Conservation (phyloP, 2,329 filamentous ascomycete genomes). For the Aspergillus carbonarius region DNA sequence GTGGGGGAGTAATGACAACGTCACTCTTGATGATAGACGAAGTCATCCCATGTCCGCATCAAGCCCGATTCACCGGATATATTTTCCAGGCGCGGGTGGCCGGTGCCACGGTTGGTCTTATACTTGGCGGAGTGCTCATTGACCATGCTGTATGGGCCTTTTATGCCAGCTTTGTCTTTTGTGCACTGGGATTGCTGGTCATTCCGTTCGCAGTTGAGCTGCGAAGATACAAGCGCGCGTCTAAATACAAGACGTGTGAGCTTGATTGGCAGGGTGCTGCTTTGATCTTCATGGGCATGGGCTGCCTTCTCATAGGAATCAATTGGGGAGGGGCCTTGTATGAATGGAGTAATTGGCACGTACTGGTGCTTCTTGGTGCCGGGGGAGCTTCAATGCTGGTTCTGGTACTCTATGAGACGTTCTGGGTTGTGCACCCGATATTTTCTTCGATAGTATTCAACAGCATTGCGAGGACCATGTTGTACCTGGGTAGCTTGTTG, state of each 20-base stretch:
- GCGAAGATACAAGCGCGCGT: constrained; percentile 22
- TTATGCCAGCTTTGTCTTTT: constrained; percentile 35
- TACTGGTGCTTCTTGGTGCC: constrained; percentile 40
- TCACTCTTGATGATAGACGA: constrained; percentile 47
- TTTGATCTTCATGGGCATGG: constrained; percentile 40
- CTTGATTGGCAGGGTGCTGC: constrained; percentile 47
- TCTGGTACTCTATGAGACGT: constrained; percentile 38
- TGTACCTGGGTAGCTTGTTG: constrained; percentile 43
- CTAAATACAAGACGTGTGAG: constrained; percentile 22
- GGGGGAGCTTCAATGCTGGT: constrained; percentile 33
- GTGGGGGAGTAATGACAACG: constrained; percentile 45
- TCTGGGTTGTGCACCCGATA: constrained; percentile 35
- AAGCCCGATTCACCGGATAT: constrained; percentile 34
- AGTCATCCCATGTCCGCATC: constrained; percentile 36
- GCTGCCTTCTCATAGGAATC: constrained; percentile 42
- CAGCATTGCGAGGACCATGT: constrained; percentile 34
- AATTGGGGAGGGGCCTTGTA: constrained; percentile 45
- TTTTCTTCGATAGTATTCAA: constrained; percentile 41
- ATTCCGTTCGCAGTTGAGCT: constrained; percentile 34
- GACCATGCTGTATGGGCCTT: constrained; percentile 30
- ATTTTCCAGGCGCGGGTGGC: constrained; percentile 32
- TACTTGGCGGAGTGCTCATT: constrained; percentile 28
- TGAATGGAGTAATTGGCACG: constrained; percentile 41
- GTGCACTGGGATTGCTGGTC: constrained; percentile 27
- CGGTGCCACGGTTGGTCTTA: constrained; percentile 30